phyloP scores from a whole-genome alignment of 495 filamentous ascomycete genomes.

The Aspergillus bridgeri region DNA sequence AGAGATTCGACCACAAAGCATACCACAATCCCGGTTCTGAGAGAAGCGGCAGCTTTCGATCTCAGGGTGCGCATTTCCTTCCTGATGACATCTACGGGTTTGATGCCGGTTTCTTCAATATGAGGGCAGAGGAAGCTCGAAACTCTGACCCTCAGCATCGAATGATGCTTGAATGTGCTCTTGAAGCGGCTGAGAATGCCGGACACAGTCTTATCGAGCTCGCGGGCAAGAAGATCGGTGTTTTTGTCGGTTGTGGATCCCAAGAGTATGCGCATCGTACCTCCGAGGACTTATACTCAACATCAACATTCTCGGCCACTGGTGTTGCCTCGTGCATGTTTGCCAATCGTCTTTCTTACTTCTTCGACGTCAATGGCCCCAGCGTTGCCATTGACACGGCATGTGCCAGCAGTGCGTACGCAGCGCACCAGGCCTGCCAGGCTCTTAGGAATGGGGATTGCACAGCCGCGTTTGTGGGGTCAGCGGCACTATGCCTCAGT shows the following conservation, averaged over 20 bases:
- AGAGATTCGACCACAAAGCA: neutral
- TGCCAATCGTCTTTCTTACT: slow-evolving; percentile 1
- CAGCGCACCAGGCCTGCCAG: neutral
- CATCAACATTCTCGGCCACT: neutral
- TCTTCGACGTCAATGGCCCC: neutral
- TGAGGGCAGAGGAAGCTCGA: neutral
- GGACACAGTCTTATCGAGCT: neutral
- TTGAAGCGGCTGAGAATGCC: neutral
- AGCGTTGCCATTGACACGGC: neutral
- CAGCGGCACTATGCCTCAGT: neutral
- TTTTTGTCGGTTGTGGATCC: neutral
- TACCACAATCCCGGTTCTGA: neutral
- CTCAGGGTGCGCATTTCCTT: neutral
- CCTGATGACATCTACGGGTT: neutral
- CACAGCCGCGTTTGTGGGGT: neutral
- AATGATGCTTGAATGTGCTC: neutral
- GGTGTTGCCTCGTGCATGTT: neutral
- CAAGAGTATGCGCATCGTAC: neutral
- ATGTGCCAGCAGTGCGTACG: neutral
- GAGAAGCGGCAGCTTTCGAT: neutral
- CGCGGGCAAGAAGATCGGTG: neutral
- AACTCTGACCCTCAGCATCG: neutral
- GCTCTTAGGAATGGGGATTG: neutral
- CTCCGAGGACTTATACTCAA: neutral
- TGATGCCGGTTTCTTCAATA: neutral